phyloP scores from a whole-genome alignment of 2,329 filamentous ascomycete genomes.

The Penicillium palitans region DNA sequence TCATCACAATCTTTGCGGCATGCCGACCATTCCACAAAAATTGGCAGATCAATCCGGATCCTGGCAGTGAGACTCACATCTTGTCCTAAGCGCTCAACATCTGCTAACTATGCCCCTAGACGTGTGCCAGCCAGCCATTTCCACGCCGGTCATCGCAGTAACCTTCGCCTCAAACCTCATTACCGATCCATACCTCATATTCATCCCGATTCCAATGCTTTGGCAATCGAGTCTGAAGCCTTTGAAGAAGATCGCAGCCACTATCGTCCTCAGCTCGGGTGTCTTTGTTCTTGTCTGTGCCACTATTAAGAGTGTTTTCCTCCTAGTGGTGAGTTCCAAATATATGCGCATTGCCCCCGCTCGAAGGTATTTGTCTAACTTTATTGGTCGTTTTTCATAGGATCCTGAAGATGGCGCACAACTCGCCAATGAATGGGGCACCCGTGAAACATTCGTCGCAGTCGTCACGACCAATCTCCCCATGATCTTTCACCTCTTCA shows the following conservation, averaged over 20 bases:
- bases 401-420: slow-evolving; percentile 34
- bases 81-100: not conserved
- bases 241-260: slow-evolving; percentile 51
- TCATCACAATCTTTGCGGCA: slow-evolving; percentile 51
- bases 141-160: slow-evolving; percentile 50
- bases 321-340: slow-evolving; percentile 39
- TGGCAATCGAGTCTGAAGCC: slow-evolving; percentile 52
- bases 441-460: slow-evolving; percentile 43
- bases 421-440: slow-evolving; percentile 40
- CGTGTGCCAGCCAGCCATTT: slow-evolving; percentile 51
- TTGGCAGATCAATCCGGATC: slow-evolving; percentile 60
- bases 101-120: slow-evolving; percentile 29
- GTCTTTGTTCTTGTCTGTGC: slow-evolving; percentile 55
- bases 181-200: slow-evolving; percentile 59
- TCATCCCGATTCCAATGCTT: slow-evolving; percentile 58
- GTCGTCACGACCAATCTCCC: slow-evolving; percentile 42
- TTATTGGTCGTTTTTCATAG: slow-evolving; percentile 13
- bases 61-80: slow-evolving; percentile 48
- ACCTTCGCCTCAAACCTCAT: slow-evolving; percentile 52
- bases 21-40: slow-evolving; percentile 54
- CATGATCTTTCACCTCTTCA: slow-evolving; percentile 46
- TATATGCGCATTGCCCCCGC: not conserved
- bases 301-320: slow-evolving; percentile 53
- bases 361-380: not conserved
- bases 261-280: slow-evolving; percentile 54